phyloP scores from a whole-genome alignment of 2,329 filamentous ascomycete genomes.

The Calonectria pteridis region DNA sequence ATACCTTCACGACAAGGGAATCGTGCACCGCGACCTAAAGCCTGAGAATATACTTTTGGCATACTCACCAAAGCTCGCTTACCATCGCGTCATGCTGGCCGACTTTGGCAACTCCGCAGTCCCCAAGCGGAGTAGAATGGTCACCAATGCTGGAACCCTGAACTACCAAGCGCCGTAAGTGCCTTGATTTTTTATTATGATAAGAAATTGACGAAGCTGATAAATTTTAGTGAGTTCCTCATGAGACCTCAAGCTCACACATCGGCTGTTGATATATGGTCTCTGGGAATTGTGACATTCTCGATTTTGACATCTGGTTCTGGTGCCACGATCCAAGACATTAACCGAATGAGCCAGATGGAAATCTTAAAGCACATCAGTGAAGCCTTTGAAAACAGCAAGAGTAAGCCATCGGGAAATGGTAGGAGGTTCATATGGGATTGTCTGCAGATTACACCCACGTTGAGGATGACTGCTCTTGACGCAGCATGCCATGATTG shows the following conservation, averaged over 20 bases:
- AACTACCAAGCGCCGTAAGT: slow-evolving; percentile 65
- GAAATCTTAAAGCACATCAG: slow-evolving; percentile 38
- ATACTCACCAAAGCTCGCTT: slow-evolving; percentile 56
- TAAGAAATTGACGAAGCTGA: slow-evolving; percentile 18
- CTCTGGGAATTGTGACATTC: slow-evolving; percentile 61
- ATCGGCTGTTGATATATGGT: slow-evolving; percentile 64
- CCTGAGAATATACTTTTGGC: slow-evolving; percentile 66
- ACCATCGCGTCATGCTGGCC: slow-evolving; percentile 62
- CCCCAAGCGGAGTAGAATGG: slow-evolving; percentile 56
- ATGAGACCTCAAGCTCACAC: slow-evolving; percentile 44
- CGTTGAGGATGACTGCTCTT: slow-evolving; percentile 43
- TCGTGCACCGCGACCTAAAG: slow-evolving; percentile 67
- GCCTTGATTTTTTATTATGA: background rate
- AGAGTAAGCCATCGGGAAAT: slow-evolving; percentile 38
- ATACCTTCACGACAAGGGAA: slow-evolving; percentile 63
- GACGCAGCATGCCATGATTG: slow-evolving; percentile 50
- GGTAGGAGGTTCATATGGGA: slow-evolving; percentile 46
- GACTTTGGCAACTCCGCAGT: slow-evolving; percentile 66
- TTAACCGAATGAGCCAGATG: slow-evolving; percentile 46
- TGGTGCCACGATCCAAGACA: slow-evolving; percentile 35
- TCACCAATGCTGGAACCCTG: slow-evolving; percentile 59
- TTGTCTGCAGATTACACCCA: slow-evolving; percentile 48
- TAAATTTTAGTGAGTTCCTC: slow-evolving; percentile 54
- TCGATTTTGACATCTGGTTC: slow-evolving; percentile 48
- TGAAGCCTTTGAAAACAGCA: slow-evolving; percentile 27